These are phyloP conservation scores for Brasilioporus rufonigricans DNA, from an alignment of 768 basidiomycete species.

Conservation along the genomic window DNA sequence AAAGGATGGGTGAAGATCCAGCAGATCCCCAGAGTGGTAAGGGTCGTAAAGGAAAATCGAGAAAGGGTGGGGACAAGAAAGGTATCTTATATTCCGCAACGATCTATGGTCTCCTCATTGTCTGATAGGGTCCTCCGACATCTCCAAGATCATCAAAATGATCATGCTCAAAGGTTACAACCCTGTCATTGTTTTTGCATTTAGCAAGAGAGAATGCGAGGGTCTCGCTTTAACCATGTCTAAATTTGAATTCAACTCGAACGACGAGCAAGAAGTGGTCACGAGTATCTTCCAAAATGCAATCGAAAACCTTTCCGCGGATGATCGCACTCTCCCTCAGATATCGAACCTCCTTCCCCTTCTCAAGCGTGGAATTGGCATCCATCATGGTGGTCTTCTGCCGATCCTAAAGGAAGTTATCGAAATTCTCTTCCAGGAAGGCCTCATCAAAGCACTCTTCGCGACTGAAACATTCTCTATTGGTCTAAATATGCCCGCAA, in stretches of 20 bases:
- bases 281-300: constrained; percentile 92
- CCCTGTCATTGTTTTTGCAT: constrained; percentile 97
- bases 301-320: constrained; percentile 80
- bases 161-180: constrained; percentile 98
- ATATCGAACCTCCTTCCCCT: constrained; percentile 91
- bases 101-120: constrained; percentile 1
- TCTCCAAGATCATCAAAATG: constrained; percentile 97
- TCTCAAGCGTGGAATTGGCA: constrained; percentile 92
- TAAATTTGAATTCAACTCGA: constrained; percentile 94
- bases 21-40: constrained; percentile 83
- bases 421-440: constrained; percentile 98
- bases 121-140: constrained; percentile 77
- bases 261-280: constrained; percentile 88
- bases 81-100: constrained; percentile 41
- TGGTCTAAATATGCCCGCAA: constrained; percentile 98
- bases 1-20: constrained; percentile 84
- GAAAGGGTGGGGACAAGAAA: constrained; percentile 91
- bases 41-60: constrained; percentile 88
- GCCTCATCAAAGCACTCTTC: constrained; percentile 95
- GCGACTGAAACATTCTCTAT: constrained; percentile 99
- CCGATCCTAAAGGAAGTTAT: constrained; percentile 99
- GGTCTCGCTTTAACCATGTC: constrained; percentile 84
- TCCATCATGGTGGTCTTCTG: constrained; percentile 96
- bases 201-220: constrained; percentile 98
- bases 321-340: constrained; percentile 89